Evolutionary conservation across 768 basidiomycete species (phyloP), one percentile per base, ranked within the genome.

Genomic region (Boletus sensibilis): DNA sequence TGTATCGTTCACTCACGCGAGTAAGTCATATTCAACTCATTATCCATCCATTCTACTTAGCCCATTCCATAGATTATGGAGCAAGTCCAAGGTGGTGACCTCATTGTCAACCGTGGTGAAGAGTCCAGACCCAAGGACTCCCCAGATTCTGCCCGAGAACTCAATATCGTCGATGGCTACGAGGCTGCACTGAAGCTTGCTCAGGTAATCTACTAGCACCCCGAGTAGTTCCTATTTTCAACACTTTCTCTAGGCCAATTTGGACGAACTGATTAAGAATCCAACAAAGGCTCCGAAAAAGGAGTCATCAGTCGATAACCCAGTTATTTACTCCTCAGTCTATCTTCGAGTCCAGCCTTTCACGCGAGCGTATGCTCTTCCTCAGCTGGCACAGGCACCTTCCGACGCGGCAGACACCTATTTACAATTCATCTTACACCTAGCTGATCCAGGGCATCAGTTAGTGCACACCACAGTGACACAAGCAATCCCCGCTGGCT

Each of bases 291-390:
- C 65, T 54, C 47, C 68, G 20, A 55, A 66, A 35, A 56, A 62
- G 42, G 60, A 61, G 21, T 69, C 70, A 16, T 70, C 78, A 7
- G 59, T 65, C 27, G 72, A 81, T 53, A 81, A 82, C 34, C 89
- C 88, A 7, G 88, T 87, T 8, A 90, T 92, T 6, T 92, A 91
- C 63, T 90, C 95, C 34, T 86, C 93, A 53, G 83, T 99, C 48
- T 98, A 92, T 73, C 82, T 99, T 48, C 94, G 96, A 60, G 79
- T 99, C 18, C 95, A 98, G 68, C 94, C 97, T 3, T 90, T 87
- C 72, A 80, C 84, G 60, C 85, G 79, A 6, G 78, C 81, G 47
- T 75, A 84, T 67, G 70, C 77, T 52, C 76, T 80, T 44, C 78
- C 79, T 53, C 70, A 62, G 48, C 55, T 66, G 5, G 57, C 61